These are phyloP conservation scores for Crataegus laevigata DNA, from an alignment of 306 rosid species.

Conservation along the genomic window DNA sequence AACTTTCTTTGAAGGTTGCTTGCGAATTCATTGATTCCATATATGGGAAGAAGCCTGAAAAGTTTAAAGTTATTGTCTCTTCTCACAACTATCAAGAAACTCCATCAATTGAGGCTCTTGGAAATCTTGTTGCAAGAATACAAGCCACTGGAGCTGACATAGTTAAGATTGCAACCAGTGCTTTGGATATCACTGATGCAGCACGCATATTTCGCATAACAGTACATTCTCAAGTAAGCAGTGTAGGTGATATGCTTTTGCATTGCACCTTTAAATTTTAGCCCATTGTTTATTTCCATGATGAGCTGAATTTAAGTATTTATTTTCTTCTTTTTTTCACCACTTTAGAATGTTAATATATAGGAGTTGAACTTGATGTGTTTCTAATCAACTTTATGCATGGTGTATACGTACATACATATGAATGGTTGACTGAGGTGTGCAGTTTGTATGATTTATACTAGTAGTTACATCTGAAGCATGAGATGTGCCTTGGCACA, in stretches of 20 bases:
- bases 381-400: background rate
- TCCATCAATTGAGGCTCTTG: slow-evolving; percentile 85
- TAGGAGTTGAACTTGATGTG: background rate
- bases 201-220: slow-evolving; percentile 68
- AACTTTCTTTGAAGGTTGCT: slow-evolving; percentile 60
- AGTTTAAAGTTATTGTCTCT: slow-evolving; percentile 74
- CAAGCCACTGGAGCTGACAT: slow-evolving; percentile 92
- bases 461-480: too few relatives aligned
- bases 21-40: slow-evolving; percentile 61
- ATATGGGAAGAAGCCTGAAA: slow-evolving; percentile 46
- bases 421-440: background rate
- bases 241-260: slow-evolving; percentile 9
- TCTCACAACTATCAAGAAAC: slow-evolving; percentile 82
- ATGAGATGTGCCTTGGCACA: background rate
- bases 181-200: slow-evolving; percentile 79
- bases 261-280: background rate
- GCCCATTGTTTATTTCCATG: background rate
- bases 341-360: background rate
- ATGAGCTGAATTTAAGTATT: background rate
- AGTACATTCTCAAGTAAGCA: slow-evolving; percentile 82
- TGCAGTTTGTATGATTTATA: background rate
- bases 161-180: slow-evolving; percentile 89
- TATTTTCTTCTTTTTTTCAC: background rate
- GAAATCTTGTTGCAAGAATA: slow-evolving; percentile 79
- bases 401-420: background rate